Evolutionary conservation across 176 grass and related monocot genomes (phyloP), one percentile per base, ranked within the genome.

Genomic region (Avena insularis): DNA sequence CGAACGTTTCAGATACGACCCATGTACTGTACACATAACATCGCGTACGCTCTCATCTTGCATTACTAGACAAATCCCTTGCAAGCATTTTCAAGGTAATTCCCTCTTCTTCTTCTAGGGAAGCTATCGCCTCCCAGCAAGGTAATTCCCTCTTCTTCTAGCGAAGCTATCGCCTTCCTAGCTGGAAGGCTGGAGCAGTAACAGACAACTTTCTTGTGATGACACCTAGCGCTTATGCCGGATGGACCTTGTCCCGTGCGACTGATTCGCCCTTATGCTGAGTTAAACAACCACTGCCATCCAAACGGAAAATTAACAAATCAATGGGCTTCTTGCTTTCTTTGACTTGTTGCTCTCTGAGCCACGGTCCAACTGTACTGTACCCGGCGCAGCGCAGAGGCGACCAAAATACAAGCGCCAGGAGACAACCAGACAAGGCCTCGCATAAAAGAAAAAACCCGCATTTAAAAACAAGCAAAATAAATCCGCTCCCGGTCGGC

Each of bases 401-500:
- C 57, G 77, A 80, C 62, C 81, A 21, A 16, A 36, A 12, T 10
- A 29, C 73, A 72, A 77, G 11, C 79, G 43, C 19, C 66, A 79
- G 81, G 76, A 71, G 81, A 91, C 89, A 79, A 87, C 5, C 61
- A 71, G 88, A 90, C 78, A 82, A 45, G 72, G 15, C 17, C 51
- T 17, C 21, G 23, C 29, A 77, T 46, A 76, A 88, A 87, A 47
- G 50, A 58, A 79, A 4, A 83, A 35, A 9, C 45, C 38, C 40
- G 6, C 40, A 43, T 43, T 43, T 43, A 8, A 43, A 43, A 65
- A 11, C 31, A 84, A 40, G 64, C 57, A 86, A 80, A 58, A 84
- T 84, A 91, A 87, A 87, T 87, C 68, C 27, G 17, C 40, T 84
- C 85, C 76, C 85, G 69, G 89, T 88, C 89, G 89, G 89, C 81